Base-by-base conservation (phyloP, 108 stramenopile genomes). In the Schizochytrium sp. region DNA sequence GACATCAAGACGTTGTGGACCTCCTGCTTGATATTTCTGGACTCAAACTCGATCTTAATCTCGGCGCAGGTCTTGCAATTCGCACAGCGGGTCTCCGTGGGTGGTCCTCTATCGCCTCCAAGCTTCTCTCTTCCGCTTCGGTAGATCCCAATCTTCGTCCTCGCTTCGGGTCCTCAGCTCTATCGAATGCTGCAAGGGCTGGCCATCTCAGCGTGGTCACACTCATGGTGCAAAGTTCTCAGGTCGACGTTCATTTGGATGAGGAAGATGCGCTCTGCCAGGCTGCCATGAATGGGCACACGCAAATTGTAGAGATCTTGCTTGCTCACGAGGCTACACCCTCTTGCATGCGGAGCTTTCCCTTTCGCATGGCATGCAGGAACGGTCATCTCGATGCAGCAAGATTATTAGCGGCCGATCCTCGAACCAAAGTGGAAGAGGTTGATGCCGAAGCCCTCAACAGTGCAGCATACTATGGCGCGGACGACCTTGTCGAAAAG, bases 291-390 rank as follows among this genome's bases (percentile, higher is more conserved):
- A 89, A 90, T 57, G 90, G 90, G 25, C 87, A 90, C 45, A 5
- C 44, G 16, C 47, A 18, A 18, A 89, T 88, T 10, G 89, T 91
- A 21, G n/a, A 87, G n/a, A 72, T 91, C 5, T 58, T 92, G n/a
- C 60, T 92, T 16, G 87, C 89, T 25, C 43, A 58, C n/a, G 92
- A 90, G 28, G 92, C 89, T 21, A 88, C 89, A 53, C 90, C 90
- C 25, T 14, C 21, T 6, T 18, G 25, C 34, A 18, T 69, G 14
- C 18, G 41, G 25, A 69, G 63, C 41, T 69, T 69, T 69, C 63
- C 63, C 25, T 69, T 69, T 69, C 63, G 63, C 25, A 41, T 5
- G 63, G 63, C 63, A 6, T 69, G 63, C 41, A 41, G 10, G 8
- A 69, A 69, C 63, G 63, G 63, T 18, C 63, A 69, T 4, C 25